phyloP scores from a whole-genome alignment of 441 rosid genomes.

The Pelargonium cotyledonis region DNA sequence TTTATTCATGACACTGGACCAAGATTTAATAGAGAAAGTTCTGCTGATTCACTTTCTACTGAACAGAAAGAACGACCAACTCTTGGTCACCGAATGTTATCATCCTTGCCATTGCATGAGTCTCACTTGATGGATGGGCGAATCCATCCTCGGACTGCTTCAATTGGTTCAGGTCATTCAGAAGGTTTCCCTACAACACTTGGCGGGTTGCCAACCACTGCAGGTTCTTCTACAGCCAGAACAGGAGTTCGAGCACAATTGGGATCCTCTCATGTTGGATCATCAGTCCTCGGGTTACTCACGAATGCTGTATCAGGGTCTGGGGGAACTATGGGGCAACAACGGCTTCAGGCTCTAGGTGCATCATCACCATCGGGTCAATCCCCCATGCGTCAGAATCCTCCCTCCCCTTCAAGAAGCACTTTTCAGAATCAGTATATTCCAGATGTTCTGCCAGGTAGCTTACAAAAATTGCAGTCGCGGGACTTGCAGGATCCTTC shows the following conservation, averaged over 20 bases:
- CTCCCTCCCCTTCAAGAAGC: slow-evolving; percentile 34
- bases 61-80: slow-evolving; percentile 50
- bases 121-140: slow-evolving; percentile 29
- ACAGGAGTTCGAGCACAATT: slow-evolving; percentile 37
- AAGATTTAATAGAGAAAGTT: slow-evolving; percentile 40
- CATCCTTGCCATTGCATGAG: slow-evolving; percentile 37
- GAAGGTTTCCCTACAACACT: slow-evolving; percentile 43
- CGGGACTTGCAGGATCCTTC: slow-evolving; percentile 25
- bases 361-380: slow-evolving; percentile 37
- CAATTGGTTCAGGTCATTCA: slow-evolving; percentile 29
- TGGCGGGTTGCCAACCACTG: slow-evolving; percentile 33
- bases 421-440: neutral
- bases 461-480: slow-evolving; percentile 31
- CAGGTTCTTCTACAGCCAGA: slow-evolving; percentile 45
- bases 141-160: slow-evolving; percentile 22
- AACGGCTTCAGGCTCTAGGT: slow-evolving; percentile 31
- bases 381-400: slow-evolving; percentile 34
- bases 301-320: slow-evolving; percentile 35
- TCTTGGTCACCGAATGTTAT: slow-evolving; percentile 32
- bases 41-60: slow-evolving; percentile 37
- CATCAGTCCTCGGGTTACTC: slow-evolving; percentile 31
- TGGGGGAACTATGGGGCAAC: slow-evolving; percentile 36
- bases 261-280: slow-evolving; percentile 31
- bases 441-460: slow-evolving; percentile 22
- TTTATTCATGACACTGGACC: slow-evolving; percentile 32